Base-by-base conservation (phyloP, 768 basidiomycete species). In the Suillus occidentalis region DNA sequence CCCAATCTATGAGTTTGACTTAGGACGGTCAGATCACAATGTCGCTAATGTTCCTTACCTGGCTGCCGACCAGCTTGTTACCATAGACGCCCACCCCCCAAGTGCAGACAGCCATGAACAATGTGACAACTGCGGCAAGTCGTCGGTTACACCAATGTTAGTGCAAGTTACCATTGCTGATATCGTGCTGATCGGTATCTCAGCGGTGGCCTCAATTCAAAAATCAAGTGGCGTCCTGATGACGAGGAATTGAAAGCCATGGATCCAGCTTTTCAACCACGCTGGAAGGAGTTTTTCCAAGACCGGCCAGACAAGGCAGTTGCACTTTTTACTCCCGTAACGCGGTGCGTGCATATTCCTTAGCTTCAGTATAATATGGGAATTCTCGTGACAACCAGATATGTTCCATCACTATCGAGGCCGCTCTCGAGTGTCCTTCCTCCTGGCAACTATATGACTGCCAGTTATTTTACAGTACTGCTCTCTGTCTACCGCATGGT, bases 231-330 rank as follows among this genome's bases (percentile, higher is more conserved):
- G 16, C 79, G 89, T 31, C 88, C 88, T 4, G 81, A 73, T 18
- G 68, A 68, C 4, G 76, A 78, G 6, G 88, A 89, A 49, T 76
- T 87, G 28, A 76, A 80, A 57, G 77, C 77, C n/a, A 73, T 89
- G 42, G 80, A 80, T 0, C 79, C 83, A 9, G 78, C 71, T 6
- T 89, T 89, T 68, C 70, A 77, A 34, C 57, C 75, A 28, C 74
- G 80, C 49, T 88, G 87, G 88, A 73, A 80, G 8, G 71, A 74
- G 7, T 85, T 82, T 71, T 89, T 84, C 49, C 81, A 73, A 31
- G 73, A 77, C 34, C 79, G 77, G 2, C 82, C 83, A 0, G 89
- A 89, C 69, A 89, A 88, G 68, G 81, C 87, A 12, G 82, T 85
- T 4, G 68, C 83, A 65, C 76, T 81, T 65, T 69, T 86, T 14